phyloP scores from a whole-genome alignment of 495 filamentous ascomycete genomes.

The Neurospora sp. region DNA sequence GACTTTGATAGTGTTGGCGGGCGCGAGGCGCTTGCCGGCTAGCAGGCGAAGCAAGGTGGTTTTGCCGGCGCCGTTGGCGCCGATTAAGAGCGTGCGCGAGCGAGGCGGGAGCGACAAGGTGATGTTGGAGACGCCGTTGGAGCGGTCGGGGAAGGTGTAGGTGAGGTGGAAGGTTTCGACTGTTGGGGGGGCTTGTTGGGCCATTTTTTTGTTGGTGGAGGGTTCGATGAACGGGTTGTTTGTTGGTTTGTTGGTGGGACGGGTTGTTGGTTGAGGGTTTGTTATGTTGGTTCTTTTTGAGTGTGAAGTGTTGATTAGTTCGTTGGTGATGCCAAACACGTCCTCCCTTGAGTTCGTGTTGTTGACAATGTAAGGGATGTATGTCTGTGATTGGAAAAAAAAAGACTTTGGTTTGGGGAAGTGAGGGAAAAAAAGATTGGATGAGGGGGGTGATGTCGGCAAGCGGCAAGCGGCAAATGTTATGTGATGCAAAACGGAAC shows the following conservation, averaged over 20 bases:
- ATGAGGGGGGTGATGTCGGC: neutral
- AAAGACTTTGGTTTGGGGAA: neutral
- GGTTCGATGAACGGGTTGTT: neutral
- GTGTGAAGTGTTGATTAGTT: neutral
- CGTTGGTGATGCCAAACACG: neutral
- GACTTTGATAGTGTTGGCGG: conserved; percentile 58
- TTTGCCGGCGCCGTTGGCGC: conserved; percentile 96
- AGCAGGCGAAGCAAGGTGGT: conserved; percentile 82
- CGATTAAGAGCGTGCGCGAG: conserved; percentile 85
- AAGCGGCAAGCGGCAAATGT: neutral
- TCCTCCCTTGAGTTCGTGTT: neutral
- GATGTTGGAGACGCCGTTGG: conserved; percentile 60
- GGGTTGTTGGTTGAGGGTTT: neutral
- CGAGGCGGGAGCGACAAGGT: conserved; percentile 65
- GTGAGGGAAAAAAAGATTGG: neutral
- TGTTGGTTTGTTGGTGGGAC: neutral
- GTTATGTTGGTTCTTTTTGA: neutral
- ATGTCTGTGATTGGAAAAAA: neutral
- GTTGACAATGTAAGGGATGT: neutral
- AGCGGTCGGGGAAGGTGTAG: conserved; percentile 81
- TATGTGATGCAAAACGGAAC: neutral
- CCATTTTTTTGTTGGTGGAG: neutral
- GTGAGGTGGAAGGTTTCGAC: conserved; percentile 64
- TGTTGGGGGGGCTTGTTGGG: conserved; percentile 17
- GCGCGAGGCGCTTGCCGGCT: conserved; percentile 88